A percentile compares a stretch with the other conserved stretches of the same genome.
These are phyloP conservation scores for Fusarium sp. DNA, from an alignment of 2,329 filamentous ascomycete genomes.

Conservation along the genomic window DNA sequence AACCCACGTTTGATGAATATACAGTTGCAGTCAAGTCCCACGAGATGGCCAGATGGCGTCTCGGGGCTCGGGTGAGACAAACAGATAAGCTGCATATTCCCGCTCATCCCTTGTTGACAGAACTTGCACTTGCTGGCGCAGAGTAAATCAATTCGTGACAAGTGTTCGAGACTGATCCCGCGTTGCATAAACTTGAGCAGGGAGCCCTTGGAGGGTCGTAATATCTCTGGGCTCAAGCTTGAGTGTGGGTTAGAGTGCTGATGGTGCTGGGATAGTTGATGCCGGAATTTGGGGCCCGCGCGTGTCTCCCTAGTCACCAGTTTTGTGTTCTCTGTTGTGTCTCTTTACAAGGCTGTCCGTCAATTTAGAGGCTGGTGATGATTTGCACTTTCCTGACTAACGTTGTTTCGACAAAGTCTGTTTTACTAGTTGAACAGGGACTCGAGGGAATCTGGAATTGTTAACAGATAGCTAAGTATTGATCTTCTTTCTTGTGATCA, in stretches of 20 bases:
- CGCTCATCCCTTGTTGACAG: constrained; percentile 28
- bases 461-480: background rate
- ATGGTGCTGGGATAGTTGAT: constrained; percentile 34
- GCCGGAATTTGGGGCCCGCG: constrained; percentile 38
- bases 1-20: constrained; percentile 7
- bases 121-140: background rate
- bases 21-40: constrained; percentile 7
- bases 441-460: constrained; percentile 5
- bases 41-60: background rate
- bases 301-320: constrained; percentile 20
- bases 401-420: constrained; percentile 1
- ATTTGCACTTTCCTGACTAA: constrained; percentile 9
- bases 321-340: constrained; percentile 3
- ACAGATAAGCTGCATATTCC: constrained; percentile 18
- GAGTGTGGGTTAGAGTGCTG: constrained; percentile 34
- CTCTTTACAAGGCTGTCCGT: constrained; percentile 21
- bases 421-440: constrained; percentile 3
- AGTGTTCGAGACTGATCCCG: constrained; percentile 19
- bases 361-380: constrained; percentile 5
- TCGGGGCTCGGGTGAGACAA: constrained; percentile 32
- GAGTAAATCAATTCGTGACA: constrained; percentile 3
- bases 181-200: constrained; percentile 32
- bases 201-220: constrained; percentile 36
- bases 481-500: background rate
- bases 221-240: constrained; percentile 49